phyloP scores from a whole-genome alignment of 2,329 filamentous ascomycete genomes.

The Dactylellina cionopaga region DNA sequence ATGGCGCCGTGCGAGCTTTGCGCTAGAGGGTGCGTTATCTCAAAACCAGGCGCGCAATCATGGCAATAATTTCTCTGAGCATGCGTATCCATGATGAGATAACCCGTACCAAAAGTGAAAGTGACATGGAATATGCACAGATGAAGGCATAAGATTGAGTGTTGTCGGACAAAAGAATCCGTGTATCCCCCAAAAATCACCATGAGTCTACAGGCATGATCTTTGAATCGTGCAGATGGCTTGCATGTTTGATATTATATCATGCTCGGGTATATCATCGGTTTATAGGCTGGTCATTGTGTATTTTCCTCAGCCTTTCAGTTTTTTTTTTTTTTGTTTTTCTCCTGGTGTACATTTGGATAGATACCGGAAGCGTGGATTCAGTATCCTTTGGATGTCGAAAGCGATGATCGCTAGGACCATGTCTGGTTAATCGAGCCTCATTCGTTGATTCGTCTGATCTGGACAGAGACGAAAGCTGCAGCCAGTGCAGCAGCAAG shows the following conservation, averaged over 20 bases:
- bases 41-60: background rate
- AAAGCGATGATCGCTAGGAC: constrained; percentile 27
- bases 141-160: too few species aligned
- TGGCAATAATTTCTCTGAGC: background rate
- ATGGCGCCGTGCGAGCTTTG: background rate
- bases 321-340: background rate
- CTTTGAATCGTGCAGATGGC: constrained; percentile 49
- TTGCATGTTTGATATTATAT: constrained; percentile 24
- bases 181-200: background rate
- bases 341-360: background rate
- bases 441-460: constrained; percentile 50
- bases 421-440: constrained; percentile 39
- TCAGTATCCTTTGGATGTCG: background rate
- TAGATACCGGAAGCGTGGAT: background rate
- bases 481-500: constrained; percentile 1
- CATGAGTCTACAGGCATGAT: constrained; percentile 46
- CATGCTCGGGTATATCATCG: background rate
- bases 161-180: too few species aligned
- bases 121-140: too few species aligned
- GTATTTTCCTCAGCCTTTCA: constrained; percentile 12
- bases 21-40: background rate
- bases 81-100: too few species aligned
- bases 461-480: constrained; percentile 4
- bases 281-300: constrained; percentile 10
- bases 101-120: too few species aligned